A percentile compares a stretch with the other conserved stretches of the same genome.
These are phyloP conservation scores for Capsella rubella DNA, from an alignment of 441 rosid genomes.

Conservation along the genomic window DNA sequence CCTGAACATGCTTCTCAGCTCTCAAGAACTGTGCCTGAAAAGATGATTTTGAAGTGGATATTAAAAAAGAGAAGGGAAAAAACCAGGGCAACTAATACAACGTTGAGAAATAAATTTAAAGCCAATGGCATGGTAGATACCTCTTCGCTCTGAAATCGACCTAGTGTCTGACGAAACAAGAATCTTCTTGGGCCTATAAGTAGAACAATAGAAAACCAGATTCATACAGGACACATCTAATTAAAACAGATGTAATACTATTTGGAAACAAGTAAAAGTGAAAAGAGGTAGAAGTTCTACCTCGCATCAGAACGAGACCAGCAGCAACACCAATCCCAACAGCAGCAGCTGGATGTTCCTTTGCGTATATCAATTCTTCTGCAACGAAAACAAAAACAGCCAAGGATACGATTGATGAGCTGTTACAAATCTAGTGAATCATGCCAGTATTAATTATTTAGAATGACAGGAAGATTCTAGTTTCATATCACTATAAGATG, in stretches of 20 bases:
- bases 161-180: constrained; percentile 73
- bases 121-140: constrained; percentile 42
- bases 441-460: background rate
- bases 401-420: background rate
- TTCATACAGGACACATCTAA: constrained; percentile 12
- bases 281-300: constrained; percentile 45
- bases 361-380: constrained; percentile 70
- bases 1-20: constrained; percentile 84
- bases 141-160: constrained; percentile 90
- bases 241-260: constrained; percentile 4
- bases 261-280: background rate
- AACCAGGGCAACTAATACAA: constrained; percentile 8
- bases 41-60: constrained; percentile 26
- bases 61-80: background rate
- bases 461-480: constrained; percentile 7
- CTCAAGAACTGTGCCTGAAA: constrained; percentile 70
- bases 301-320: constrained; percentile 72
- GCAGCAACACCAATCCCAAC: constrained; percentile 67
- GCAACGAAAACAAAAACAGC: constrained; percentile 17
- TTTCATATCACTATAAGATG: constrained; percentile 9
- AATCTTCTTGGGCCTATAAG: constrained; percentile 85
- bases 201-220: background rate
- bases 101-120: background rate
- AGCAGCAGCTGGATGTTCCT: constrained; percentile 76
- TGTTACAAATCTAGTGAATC: background rate